These are phyloP conservation scores for Babesia gibsoni DNA, from an alignment of 169 alveolate genomes.

Conservation along the genomic window DNA sequence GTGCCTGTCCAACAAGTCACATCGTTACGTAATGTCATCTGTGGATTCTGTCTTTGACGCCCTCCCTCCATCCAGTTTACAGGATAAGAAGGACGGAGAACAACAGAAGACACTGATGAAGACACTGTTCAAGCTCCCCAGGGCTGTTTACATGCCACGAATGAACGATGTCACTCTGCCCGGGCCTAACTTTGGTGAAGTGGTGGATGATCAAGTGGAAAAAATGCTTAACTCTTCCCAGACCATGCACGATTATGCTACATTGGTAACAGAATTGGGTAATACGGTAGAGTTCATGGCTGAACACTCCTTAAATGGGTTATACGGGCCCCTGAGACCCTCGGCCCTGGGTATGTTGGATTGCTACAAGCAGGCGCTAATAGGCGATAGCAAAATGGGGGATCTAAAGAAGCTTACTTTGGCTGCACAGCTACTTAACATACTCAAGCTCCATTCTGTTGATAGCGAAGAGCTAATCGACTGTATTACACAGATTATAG, in stretches of 20 bases:
- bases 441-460: constrained; percentile 26
- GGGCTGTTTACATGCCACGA: constrained; percentile 52
- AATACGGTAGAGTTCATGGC: constrained; percentile 12
- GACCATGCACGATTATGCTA: constrained; percentile 3
- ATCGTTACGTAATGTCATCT: constrained; percentile 37
- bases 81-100: background rate
- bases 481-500: background rate
- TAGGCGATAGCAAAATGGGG: background rate
- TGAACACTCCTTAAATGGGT: constrained; percentile 6
- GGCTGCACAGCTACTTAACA: constrained; percentile 26
- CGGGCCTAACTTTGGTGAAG: constrained; percentile 17
- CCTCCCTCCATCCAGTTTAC: background rate
- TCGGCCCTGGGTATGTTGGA: background rate
- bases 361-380: constrained; percentile 16
- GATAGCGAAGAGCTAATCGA: constrained; percentile 36
- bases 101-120: background rate
- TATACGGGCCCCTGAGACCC: constrained; percentile 21
- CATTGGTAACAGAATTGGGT: background rate
- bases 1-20: constrained; percentile 11
- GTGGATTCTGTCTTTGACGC: constrained; percentile 51
- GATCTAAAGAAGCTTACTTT: constrained; percentile 8
- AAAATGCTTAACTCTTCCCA: background rate
- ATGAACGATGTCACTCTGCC: constrained; percentile 3
- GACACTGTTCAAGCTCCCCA: constrained; percentile 31
- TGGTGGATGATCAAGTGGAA: background rate